Base-by-base conservation (phyloP, 129 eudicot species). In the Pittosporum tobira region DNA sequence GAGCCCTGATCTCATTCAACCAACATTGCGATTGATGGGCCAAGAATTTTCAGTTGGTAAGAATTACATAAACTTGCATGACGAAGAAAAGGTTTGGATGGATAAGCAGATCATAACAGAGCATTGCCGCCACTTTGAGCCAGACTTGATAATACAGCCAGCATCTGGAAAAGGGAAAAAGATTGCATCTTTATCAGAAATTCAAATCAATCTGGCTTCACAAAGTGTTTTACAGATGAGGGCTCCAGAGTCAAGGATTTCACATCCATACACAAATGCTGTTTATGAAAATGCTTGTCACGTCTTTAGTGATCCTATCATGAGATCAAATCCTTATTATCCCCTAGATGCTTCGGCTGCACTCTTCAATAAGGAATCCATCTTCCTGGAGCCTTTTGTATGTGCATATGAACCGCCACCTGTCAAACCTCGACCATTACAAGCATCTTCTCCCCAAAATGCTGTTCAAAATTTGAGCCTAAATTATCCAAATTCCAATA, bases 21-120 rank as follows among this genome's bases (percentile, higher is more conserved):
- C 75, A 44, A 75, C 68, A 69, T 64, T 75, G 76, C 75, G 80
- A 23, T 48, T 75, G 68, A 75, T 75, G 76, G 80, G 80, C 20
- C 67, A 75, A 20, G 76, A 75, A 51, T 75, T 75, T 46, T 46
- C 23, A 25, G 45, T 75, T 52, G 73, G 65, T 19, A 53, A 71
- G 26, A 69, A 7, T 22, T 36, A 27, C 21, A 14, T 51, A 26
- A 56, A 61, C 50, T 23, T 20, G 34, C 57, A 18, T 28, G 73
- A 73, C 34, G 73, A 62, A 28, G 44, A 58, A 47, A 25, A 27
- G 4, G 19, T 67, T 34, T 74, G 79, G 79, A 68, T 37, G 38
- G 71, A 74, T 51, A 49, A 74, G 61, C 74, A 75, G 59, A 59
- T 70, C 48, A 47, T 59, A 27, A 48, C 26, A 12, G 68, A 59